Base-by-base conservation (phyloP, 495 filamentous ascomycete species). In the Podospora bellae-mahoneyi region DNA sequence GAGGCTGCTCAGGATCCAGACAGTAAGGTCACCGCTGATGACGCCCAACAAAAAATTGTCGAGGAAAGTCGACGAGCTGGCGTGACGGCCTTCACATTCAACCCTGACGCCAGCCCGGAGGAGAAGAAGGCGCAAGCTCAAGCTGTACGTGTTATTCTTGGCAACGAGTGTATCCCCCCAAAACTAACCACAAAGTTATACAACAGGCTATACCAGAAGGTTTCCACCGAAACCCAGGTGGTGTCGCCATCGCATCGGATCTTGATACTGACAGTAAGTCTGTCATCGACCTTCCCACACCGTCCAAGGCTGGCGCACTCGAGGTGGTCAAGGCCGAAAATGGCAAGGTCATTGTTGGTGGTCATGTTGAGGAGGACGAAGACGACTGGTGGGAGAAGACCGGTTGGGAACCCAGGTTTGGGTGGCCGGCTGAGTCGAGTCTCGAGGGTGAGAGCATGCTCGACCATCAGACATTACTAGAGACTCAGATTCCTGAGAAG, bases 371-470 rank as follows among this genome's bases (percentile, higher is more conserved):
- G 5, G 87, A 91, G 66, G 87, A 91, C 54, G 80, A 89, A 71
- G 83, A 82, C 26, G 77, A 80, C 16, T 80, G 85, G 66, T 88
- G 88, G 80, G 87, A 87, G 75, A 83, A 87, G 32, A 90, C 90
- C 2, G 96, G 96, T 53, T 97, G 96, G 94, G 89, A 89, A 9
- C 95, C 96, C 10, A 85, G 88, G 67, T 96, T 97, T 73, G 92
- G 91, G 27, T 84, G 81, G 82, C 81, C 81, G 13, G 75, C 69
- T 20, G 84, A 87, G 53, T 74, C 81, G 28, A 82, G 81, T 16
- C 76, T 78, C 39, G 81, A 87, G 59, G 85, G 82, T 19, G 88
- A 87, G 61, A 93, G 84, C 62, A 74, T 97, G 74, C 82, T 96
- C 53, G 93, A 98, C 75, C 93, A 97, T 75, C 86, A 92, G 72